Evolutionary conservation across 768 basidiomycete species (phyloP).

Genomic region (Suillus cothurnatus): DNA sequence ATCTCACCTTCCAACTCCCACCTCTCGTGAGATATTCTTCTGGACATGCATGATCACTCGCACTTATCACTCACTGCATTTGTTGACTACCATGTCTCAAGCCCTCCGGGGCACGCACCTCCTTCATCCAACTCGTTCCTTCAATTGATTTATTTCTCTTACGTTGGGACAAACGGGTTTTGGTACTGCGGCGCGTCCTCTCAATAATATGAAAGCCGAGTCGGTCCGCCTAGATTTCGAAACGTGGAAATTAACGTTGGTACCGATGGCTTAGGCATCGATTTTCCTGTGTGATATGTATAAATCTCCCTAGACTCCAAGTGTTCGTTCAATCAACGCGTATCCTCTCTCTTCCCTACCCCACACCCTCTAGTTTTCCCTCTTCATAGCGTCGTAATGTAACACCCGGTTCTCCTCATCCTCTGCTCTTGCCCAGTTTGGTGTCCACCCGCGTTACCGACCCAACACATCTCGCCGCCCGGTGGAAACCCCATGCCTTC

Average conservation of each 20-base stretch:
- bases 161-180: constrained; percentile 54
- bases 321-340: neutral
- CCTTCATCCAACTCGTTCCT: constrained; percentile 43
- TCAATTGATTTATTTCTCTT: constrained; percentile 46
- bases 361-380: neutral
- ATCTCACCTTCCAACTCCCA: constrained; percentile 30
- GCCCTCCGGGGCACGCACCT: constrained; percentile 17
- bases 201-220: constrained; percentile 49
- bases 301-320: too few relatives aligned
- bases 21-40: constrained; percentile 30
- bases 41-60: constrained; percentile 24
- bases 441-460: neutral
- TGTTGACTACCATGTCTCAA: constrained; percentile 30
- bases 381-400: neutral
- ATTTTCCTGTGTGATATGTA: neutral
- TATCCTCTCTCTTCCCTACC: neutral
- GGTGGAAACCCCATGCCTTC: neutral
- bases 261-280: constrained; percentile 28
- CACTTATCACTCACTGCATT: constrained; percentile 17
- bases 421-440: neutral
- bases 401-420: constrained; percentile 5
- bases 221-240: constrained; percentile 48
- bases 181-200: constrained; percentile 46
- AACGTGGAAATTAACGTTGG: constrained; percentile 57
- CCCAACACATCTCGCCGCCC: neutral